These are phyloP conservation scores for Alopecurus myosuroides DNA, from an alignment of 176 grass and related monocot species.

Conservation along the genomic window DNA sequence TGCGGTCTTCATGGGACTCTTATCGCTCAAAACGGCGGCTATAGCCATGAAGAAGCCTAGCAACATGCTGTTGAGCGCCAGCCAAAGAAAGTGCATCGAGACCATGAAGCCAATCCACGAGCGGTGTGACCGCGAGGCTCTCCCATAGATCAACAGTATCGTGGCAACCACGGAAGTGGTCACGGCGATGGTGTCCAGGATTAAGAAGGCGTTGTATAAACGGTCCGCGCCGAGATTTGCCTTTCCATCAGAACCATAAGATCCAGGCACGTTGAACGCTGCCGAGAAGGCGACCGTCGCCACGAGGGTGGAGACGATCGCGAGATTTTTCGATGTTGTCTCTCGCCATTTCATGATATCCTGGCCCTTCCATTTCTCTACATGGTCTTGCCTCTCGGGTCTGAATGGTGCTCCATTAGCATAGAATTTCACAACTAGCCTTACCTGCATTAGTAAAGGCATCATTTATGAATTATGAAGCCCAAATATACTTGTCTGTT, in stretches of 20 bases:
- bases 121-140: neutral
- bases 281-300: slow-evolving; percentile 49
- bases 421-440: slow-evolving; percentile 8
- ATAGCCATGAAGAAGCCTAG: slow-evolving; percentile 30
- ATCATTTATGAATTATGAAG: neutral
- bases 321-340: slow-evolving; percentile 26
- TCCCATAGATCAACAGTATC: slow-evolving; percentile 22
- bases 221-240: slow-evolving; percentile 10
- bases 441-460: slow-evolving; percentile 8
- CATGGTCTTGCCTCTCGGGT: slow-evolving; percentile 45
- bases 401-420: slow-evolving; percentile 24
- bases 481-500: neutral
- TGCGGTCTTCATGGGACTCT: neutral
- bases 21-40: neutral
- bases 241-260: slow-evolving; percentile 31
- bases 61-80: slow-evolving; percentile 39
- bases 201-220: slow-evolving; percentile 26
- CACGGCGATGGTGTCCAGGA: slow-evolving; percentile 37
- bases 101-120: slow-evolving; percentile 30
- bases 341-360: slow-evolving; percentile 40
- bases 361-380: slow-evolving; percentile 33
- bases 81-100: slow-evolving; percentile 32
- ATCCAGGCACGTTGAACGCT: slow-evolving; percentile 55
- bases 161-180: slow-evolving; percentile 33
- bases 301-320: slow-evolving; percentile 39